phyloP scores from a whole-genome alignment of 2,329 filamentous ascomycete species.

The Lecanoromycetidae sp. region DNA sequence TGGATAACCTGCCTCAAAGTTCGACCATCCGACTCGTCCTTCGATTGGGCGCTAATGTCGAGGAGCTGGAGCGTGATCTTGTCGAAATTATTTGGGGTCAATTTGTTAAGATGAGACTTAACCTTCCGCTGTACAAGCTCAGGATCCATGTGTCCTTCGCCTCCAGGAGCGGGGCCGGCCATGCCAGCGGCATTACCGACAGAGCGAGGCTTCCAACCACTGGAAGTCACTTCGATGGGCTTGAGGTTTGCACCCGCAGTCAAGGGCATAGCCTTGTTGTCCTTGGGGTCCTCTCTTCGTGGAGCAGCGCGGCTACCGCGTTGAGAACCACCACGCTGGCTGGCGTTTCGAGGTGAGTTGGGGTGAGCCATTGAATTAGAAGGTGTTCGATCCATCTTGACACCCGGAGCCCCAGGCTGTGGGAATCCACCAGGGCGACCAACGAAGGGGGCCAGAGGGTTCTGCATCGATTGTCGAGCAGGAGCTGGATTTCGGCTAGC shows the following conservation, averaged over 20 bases:
- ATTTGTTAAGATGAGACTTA: slow-evolving; percentile 97
- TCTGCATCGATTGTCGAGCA: slow-evolving; percentile 12
- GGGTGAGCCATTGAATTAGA: slow-evolving; percentile 14
- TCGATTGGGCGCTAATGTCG: slow-evolving; percentile 83
- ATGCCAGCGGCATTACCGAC: slow-evolving; percentile 38
- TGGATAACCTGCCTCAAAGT: slow-evolving; percentile 96
- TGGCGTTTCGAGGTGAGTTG: slow-evolving; percentile 13
- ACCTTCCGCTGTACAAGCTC: slow-evolving; percentile 97
- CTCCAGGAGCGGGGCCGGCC: slow-evolving; percentile 37
- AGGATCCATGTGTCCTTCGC: slow-evolving; percentile 59
- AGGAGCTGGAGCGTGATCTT: slow-evolving; percentile 90
- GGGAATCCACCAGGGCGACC: slow-evolving; percentile 9
- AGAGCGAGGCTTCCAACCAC: slow-evolving; percentile 82
- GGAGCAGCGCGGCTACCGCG: slow-evolving; percentile 51
- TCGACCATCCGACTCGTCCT: slow-evolving; percentile 85
- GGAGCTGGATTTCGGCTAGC: slow-evolving; percentile 28
- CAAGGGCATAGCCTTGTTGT: slow-evolving; percentile 80
- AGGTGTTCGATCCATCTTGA: slow-evolving; percentile 13
- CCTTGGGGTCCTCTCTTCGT: slow-evolving; percentile 29
- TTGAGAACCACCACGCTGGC: slow-evolving; percentile 16
- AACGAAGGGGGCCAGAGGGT: slow-evolving; percentile 12
- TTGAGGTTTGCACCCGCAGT: slow-evolving; percentile 73
- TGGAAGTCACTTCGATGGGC: slow-evolving; percentile 58
- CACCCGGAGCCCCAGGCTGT: slow-evolving; percentile 9
- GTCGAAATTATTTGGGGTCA: slow-evolving; percentile 98